phyloP scores from a whole-genome alignment of 2,329 filamentous ascomycete genomes.

The Paracoccidioides lutzii region DNA sequence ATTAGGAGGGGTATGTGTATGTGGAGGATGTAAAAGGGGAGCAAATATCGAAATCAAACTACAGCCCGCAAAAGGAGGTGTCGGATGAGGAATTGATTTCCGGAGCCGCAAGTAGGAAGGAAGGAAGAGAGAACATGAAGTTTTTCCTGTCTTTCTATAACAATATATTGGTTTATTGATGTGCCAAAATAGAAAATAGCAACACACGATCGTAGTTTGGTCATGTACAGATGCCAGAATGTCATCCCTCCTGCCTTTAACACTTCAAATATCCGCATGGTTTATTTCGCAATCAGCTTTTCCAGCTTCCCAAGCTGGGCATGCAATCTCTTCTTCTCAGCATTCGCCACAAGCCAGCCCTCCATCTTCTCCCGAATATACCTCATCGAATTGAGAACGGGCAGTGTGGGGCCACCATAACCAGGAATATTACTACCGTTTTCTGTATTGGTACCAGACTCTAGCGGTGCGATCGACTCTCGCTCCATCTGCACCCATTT shows the following conservation, averaged over 20 bases:
- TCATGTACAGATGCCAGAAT: background rate
- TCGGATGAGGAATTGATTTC: too few species aligned
- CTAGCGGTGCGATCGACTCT: background rate
- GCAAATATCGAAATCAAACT: too few species aligned
- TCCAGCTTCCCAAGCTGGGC: constrained; percentile 51
- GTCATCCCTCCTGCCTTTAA: background rate
- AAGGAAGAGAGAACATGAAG: too few species aligned
- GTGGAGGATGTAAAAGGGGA: too few species aligned
- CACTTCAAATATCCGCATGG: too few species aligned
- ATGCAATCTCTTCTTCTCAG: constrained; percentile 60
- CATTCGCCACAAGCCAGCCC: constrained; percentile 63
- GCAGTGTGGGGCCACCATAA: constrained; percentile 42
- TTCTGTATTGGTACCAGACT: constrained; percentile 28
- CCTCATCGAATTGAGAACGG: constrained; percentile 58
- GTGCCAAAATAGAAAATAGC: background rate
- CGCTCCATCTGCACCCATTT: constrained; percentile 51
- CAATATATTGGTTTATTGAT: too few species aligned
- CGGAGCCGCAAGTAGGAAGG: too few species aligned
- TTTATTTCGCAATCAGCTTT: constrained; percentile 48
- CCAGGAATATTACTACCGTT: background rate
- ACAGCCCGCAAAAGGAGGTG: too few species aligned
- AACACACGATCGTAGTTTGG: background rate
- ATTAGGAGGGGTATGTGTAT: too few species aligned
- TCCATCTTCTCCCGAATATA: constrained; percentile 68
- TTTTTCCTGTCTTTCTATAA: too few species aligned